Base-by-base conservation (phyloP, 164 flowering plant species). In the Protea cynaroides region DNA sequence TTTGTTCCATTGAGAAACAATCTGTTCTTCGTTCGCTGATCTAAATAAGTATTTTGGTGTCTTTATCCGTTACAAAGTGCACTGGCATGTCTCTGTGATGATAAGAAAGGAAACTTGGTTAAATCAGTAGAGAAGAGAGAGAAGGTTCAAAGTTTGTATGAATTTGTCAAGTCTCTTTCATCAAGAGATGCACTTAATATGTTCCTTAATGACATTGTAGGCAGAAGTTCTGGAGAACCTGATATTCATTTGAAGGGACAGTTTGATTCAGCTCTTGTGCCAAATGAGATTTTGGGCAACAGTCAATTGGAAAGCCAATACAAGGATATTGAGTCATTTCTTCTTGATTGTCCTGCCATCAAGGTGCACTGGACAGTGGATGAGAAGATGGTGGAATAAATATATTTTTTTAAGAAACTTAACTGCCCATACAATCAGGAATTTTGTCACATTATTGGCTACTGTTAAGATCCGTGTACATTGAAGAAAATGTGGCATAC, bases 81-180 rank as follows among this genome's bases (percentile, higher is more conserved):
- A 4, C 61, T 92, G 56, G 80, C 81, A 37, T 80, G 59, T 68
- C 88, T 92, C 60, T 89, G 93, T 1, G 77, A 72, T 77, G 83
- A 36, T n/a, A 63, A 88, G 70, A 83, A 71, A 66, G 84, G 81
- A 54, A 81, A 71, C 62, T 64, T 92, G 71, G 76, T 80, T 38
- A 75, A 70, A 65, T 68, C 74, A 36, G 65, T 69, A 62, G 88
- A 81, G 60, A 75, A 63, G 25, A 76, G 82, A 67, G 75, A 69
- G 36, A 71, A 75, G 76, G 61, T 84, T 50, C 81, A 72, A 64
- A 22, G 44, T 34, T 76, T 88, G 78, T 71, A 85, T 54, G 87
- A 77, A 58, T 67, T 80, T 13, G 77, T 85, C 54, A 77, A 78
- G 60, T 75, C 83, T 61, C 54, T 85, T 49, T 84, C 93, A 36